Conservation (phyloP, 352 stramenopile species). For the Phytopythium aichiense region DNA sequence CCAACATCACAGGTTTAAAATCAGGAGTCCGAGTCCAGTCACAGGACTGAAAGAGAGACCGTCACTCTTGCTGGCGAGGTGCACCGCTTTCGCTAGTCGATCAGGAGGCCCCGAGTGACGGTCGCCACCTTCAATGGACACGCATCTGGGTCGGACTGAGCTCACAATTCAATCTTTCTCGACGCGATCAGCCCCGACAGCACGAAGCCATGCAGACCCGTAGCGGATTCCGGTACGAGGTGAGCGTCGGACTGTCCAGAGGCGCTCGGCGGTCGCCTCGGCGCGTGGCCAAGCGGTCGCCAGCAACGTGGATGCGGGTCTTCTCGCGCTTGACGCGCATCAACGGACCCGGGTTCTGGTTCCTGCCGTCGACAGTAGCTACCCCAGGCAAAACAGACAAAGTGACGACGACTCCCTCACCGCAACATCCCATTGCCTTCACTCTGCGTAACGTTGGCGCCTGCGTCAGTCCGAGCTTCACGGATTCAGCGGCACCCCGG, state of each 20-base stretch:
- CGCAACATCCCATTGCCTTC: background rate
- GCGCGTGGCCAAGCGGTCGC: background rate
- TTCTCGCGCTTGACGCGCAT: background rate
- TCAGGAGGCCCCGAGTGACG: background rate
- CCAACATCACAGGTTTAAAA: no score
- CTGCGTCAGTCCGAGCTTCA: background rate
- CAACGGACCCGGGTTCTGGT: background rate
- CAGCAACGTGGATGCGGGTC: background rate
- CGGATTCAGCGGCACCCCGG: background rate
- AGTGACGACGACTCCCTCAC: background rate
- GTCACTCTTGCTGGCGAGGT: background rate
- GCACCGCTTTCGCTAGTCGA: background rate
- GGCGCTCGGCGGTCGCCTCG: background rate
- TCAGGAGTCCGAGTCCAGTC: no score
- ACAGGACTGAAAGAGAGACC: background rate
- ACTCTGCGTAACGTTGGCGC: background rate
- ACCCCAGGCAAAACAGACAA: background rate
- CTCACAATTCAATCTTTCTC: background rate
- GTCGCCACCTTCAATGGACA: background rate
- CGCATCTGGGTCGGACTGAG: no score
- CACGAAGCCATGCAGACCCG: background rate
- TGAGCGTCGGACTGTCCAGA: background rate
- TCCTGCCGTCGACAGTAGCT: background rate
- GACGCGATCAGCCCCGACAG: background rate
- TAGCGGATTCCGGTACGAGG: background rate